Evolutionary conservation across 192 early-diverging fungal genomes (phyloP).

Genomic region (Glomus cerebriforme): DNA sequence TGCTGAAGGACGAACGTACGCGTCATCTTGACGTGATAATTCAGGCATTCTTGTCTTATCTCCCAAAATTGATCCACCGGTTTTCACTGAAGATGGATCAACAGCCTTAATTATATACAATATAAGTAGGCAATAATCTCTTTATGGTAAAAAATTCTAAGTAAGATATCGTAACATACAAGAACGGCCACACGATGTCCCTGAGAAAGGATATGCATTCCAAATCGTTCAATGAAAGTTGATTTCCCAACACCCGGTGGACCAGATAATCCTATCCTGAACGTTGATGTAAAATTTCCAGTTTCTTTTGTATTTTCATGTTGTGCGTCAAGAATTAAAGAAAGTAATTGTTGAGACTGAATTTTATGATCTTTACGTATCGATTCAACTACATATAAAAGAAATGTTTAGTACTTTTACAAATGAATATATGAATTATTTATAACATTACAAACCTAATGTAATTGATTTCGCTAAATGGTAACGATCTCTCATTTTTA

Average conservation of each 20-base stretch:
- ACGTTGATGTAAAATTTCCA: conserved; percentile 45
- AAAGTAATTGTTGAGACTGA: conserved; percentile 65
- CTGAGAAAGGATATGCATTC: conserved; percentile 65
- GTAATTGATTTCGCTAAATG: conserved; percentile 66
- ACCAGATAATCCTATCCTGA: conserved; percentile 79
- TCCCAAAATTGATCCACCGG: conserved; percentile 82
- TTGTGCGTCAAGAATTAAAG: conserved; percentile 50
- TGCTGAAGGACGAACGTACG: conserved; percentile 80
- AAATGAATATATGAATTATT: neutral
- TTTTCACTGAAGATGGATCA: conserved; percentile 78
- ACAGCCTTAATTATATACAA: conserved; percentile 58
- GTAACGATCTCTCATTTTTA: conserved; percentile 47
- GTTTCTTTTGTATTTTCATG: conserved; percentile 25
- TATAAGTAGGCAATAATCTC: conserved; percentile 8
- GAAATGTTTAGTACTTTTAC: neutral
- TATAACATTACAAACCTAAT: conserved; percentile 45
- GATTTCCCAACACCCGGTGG: conserved; percentile 85
- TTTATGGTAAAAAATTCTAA: conserved; percentile 2
- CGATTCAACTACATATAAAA: conserved; percentile 61
- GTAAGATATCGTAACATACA: conserved; percentile 39
- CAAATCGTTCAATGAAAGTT: conserved; percentile 85
- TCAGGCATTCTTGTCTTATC: conserved; percentile 87
- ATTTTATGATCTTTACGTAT: conserved; percentile 61
- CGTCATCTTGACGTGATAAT: conserved; percentile 60
- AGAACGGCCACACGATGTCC: conserved; percentile 77